phyloP scores from a whole-genome alignment of 805 yeast genomes.

The Barnettozyma vustinii region DNA sequence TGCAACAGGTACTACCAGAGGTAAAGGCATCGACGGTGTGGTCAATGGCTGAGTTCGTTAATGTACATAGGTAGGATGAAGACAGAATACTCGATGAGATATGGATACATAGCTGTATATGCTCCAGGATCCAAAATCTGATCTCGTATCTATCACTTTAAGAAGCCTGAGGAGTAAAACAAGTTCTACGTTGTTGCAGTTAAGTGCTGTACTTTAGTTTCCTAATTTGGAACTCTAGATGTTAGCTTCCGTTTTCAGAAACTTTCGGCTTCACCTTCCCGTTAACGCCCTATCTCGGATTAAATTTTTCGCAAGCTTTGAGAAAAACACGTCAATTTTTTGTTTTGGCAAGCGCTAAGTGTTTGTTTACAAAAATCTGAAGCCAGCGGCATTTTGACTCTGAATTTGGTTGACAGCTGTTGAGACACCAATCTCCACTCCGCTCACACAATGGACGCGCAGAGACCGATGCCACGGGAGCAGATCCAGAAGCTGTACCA shows the following conservation, averaged over 20 bases:
- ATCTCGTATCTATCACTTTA: no score
- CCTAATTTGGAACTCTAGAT: slow-evolving; percentile 6
- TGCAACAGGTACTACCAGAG: not conserved
- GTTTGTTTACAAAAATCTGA: slow-evolving; percentile 1
- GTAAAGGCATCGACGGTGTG: no score
- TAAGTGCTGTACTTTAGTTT: not conserved
- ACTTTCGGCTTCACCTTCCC: not conserved
- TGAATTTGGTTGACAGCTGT: not conserved
- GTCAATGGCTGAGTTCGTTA: no score
- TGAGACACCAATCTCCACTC: not conserved
- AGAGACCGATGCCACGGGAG: slow-evolving; percentile 22
- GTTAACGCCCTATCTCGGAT: not conserved
- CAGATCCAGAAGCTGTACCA: slow-evolving; percentile 25
- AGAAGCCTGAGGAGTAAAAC: no score
- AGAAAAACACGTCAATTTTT: not conserved
- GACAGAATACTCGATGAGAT: no score
- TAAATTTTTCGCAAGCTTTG: not conserved
- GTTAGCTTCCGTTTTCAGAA: not conserved
- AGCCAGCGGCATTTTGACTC: slow-evolving; percentile 1
- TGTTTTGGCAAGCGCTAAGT: not conserved
- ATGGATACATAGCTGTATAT: no score
- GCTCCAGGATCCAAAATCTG: no score
- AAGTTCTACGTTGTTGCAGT: no score
- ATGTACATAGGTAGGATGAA: no score
- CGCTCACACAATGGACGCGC: slow-evolving; percentile 18